Evolutionary conservation across 495 filamentous ascomycete species (phyloP).

Genomic region (Penicillium parvum): DNA sequence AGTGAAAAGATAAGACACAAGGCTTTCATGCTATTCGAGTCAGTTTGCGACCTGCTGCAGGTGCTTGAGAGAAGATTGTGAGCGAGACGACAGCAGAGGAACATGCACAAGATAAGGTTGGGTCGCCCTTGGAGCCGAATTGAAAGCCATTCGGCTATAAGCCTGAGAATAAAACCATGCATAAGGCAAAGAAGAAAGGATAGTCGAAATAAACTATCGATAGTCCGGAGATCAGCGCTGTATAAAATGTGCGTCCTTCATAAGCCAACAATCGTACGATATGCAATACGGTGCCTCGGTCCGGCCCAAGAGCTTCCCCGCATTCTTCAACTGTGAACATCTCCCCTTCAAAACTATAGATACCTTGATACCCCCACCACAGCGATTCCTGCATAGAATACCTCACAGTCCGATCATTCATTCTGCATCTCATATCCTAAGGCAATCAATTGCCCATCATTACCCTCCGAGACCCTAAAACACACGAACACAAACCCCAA

Average conservation of each 20-base stretch:
- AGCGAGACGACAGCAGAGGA: no score
- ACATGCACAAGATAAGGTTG: not conserved
- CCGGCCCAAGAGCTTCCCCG: slow-evolving; percentile 26
- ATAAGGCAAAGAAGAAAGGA: no score
- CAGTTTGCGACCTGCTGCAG: no score
- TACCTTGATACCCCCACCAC: not conserved
- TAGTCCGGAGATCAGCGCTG: no score
- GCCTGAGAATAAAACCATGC: not conserved
- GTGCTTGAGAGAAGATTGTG: no score
- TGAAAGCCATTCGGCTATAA: not conserved
- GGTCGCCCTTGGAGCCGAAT: not conserved
- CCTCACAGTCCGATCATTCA: not conserved
- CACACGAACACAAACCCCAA: not conserved
- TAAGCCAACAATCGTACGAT: not conserved
- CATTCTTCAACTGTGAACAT: slow-evolving; percentile 10
- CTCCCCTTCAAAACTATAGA: not conserved
- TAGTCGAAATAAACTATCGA: no score
- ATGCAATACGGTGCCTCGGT: slow-evolving; percentile 30
- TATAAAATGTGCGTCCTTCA: slow-evolving; percentile 6
- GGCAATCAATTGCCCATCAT: not conserved
- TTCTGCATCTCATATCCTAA: not conserved
- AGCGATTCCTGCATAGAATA: not conserved
- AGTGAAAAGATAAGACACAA: no score
- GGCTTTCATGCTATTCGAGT: no score
- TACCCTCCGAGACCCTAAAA: not conserved